Evolutionary conservation across 768 basidiomycete genomes (phyloP).

Genomic region (Porphyrellus cyaneotinctus): DNA sequence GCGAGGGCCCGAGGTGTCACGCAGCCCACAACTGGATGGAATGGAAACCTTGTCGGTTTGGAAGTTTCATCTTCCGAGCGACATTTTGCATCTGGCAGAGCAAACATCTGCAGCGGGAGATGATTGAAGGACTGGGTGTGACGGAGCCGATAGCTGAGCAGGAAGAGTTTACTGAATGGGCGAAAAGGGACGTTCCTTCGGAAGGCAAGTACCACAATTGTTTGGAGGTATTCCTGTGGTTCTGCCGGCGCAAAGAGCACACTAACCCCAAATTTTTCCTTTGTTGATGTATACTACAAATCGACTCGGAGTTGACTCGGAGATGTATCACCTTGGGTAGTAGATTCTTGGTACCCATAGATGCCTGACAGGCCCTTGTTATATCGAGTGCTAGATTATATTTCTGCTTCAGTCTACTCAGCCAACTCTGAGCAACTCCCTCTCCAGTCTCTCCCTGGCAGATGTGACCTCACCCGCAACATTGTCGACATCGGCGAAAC

Average conservation of each 20-base stretch:
- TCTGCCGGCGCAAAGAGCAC: background rate
- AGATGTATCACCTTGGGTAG: too few species aligned
- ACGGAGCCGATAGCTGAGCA: background rate
- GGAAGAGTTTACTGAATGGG: constrained; percentile 2
- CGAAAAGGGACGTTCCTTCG: background rate
- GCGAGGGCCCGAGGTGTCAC: background rate
- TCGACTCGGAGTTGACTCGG: too few species aligned
- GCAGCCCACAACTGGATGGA: accelerated
- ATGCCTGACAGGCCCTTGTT: too few species aligned
- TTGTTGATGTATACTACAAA: constrained; percentile 15
- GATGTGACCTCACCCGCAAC: too few species aligned
- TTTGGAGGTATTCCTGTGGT: constrained; percentile 8
- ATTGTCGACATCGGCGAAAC: too few species aligned
- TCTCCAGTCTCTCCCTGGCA: too few species aligned
- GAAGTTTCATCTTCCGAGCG: background rate
- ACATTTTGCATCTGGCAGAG: background rate
- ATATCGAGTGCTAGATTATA: too few species aligned
- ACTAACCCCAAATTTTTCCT: background rate
- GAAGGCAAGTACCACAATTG: constrained; percentile 5
- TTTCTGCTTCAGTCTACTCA: too few species aligned
- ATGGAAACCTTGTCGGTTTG: background rate
- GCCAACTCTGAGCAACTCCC: too few species aligned
- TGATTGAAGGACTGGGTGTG: background rate
- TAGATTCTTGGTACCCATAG: too few species aligned
- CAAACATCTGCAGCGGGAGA: background rate